Evolutionary conservation across 2,329 filamentous ascomycete genomes (phyloP), one percentile per base, ranked within the genome.

Genomic region (Alternaria ethzedia): DNA sequence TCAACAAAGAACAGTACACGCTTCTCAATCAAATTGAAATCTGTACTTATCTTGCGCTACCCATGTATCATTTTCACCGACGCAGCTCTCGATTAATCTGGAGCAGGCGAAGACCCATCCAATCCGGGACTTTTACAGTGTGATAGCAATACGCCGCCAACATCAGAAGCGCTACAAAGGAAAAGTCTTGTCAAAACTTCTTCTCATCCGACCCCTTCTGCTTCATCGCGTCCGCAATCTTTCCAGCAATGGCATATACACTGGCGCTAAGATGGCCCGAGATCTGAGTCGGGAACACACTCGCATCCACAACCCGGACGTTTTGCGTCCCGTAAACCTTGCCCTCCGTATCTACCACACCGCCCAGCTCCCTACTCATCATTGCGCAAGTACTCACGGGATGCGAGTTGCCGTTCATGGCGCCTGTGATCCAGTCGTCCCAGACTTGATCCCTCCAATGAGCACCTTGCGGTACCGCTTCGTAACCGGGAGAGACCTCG

Each of bases 241-340:
- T 79, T 50, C 78, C 78, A 21, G 79, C 79, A 62, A 80, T 63
- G 15, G 79, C 79, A 65, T 80, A 80, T 2, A 81, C 69, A n/a
- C 70, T 80, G 9, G 71, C 68, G 43, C 67, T 75, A 57, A 79
- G 60, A 75, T 81, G 78, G 15, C 77, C 79, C 32, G 71, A 73
- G 11, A 79, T 72, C 58, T 80, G 75, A 59, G 69, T 71, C 6
- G 75, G 74, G n/a, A 81, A 63, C 2, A 78, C 64, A 46, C 77
- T 78, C n/a, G 78, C 78, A 74, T 81, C 78, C 6, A 76, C 76
- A 2, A 80, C 75, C 36, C 79, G 70, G n/a, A 81, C 72, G 50
- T 79, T 79, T 9, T 51, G 36, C 12, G 71, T 73, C 5, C 79
- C 79, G 63, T 80, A 79, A 15, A 81, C 74, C 36, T 58, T 72